phyloP scores from a whole-genome alignment of 257 asterid genomes.

The Gentiana straminea region DNA sequence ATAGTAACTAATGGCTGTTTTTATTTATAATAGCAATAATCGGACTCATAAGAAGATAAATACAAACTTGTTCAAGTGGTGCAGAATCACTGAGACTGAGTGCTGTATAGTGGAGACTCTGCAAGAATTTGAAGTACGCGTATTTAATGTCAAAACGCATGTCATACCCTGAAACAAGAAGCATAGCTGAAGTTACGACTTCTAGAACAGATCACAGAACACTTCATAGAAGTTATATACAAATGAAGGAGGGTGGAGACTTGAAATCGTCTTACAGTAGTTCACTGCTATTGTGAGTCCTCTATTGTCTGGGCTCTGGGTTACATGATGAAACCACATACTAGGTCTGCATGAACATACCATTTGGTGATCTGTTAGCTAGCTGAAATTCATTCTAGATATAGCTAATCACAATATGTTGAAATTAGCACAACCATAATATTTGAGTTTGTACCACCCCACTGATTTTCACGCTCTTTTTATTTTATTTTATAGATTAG shows the following conservation, averaged over 20 bases:
- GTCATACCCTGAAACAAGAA: conserved; percentile 71
- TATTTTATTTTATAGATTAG: no score
- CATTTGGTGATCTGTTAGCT: neutral
- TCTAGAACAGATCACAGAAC: neutral
- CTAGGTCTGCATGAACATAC: conserved; percentile 63
- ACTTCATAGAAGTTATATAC: neutral
- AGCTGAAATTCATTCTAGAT: neutral
- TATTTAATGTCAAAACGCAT: conserved; percentile 83
- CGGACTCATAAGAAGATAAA: conserved; percentile 6
- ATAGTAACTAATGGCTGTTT: conserved; percentile 12
- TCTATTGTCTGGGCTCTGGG: conserved; percentile 52
- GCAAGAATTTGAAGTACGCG: conserved; percentile 88
- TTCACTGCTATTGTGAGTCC: conserved; percentile 77
- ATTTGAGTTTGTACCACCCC: no score
- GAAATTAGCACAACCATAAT: no score
- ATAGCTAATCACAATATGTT: no score
- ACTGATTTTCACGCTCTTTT: no score
- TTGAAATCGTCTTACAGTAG: conserved; percentile 40
- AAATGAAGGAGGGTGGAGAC: neutral
- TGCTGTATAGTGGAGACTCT: conserved; percentile 37
- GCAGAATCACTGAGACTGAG: conserved; percentile 10
- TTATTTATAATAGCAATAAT: conserved; percentile 8
- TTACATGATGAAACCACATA: conserved; percentile 96
- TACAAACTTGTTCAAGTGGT: conserved; percentile 3
- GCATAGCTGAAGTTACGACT: conserved; percentile 3